These are phyloP conservation scores for Colletotrichum gigasporum DNA, from an alignment of 2,329 filamentous ascomycete species.

Conservation along the genomic window DNA sequence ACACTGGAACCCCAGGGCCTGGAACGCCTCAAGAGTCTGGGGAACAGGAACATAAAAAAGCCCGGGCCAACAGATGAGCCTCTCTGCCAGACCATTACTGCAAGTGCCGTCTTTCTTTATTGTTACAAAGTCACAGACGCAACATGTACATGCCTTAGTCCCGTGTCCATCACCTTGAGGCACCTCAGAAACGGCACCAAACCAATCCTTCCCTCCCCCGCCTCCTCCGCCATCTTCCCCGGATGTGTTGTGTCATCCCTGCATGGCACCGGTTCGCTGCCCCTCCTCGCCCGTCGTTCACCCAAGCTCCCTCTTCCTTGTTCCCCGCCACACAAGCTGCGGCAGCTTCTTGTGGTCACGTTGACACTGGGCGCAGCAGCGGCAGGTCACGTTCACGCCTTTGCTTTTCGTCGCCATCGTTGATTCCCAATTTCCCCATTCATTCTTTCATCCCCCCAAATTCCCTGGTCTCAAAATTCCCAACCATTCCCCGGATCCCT, in stretches of 20 bases:
- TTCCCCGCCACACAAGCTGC: background rate
- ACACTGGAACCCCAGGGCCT: background rate
- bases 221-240: no score
- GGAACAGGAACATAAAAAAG: background rate
- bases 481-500: no score
- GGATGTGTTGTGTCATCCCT: slow-evolving; percentile 6
- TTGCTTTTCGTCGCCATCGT: background rate
- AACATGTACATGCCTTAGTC: no score
- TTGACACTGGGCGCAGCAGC: slow-evolving; percentile 11
- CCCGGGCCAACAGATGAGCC: slow-evolving; percentile 6
- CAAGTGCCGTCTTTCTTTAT: background rate
- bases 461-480: no score
- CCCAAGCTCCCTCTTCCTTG: slow-evolving; percentile 5
- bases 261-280: slow-evolving; percentile 4
- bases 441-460: no score
- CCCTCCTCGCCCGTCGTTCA: background rate
- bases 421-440: background rate
- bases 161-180: background rate
- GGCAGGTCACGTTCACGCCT: slow-evolving; percentile 24
- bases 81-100: background rate
- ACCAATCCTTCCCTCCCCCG: background rate
- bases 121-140: background rate
- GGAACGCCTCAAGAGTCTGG: background rate
- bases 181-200: slow-evolving; percentile 6
- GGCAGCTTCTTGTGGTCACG: slow-evolving; percentile 19